Evolutionary conservation across 768 basidiomycete genomes (phyloP), one percentile per base, ranked within the genome.

Genomic region (Pisolithus marmoratus): DNA sequence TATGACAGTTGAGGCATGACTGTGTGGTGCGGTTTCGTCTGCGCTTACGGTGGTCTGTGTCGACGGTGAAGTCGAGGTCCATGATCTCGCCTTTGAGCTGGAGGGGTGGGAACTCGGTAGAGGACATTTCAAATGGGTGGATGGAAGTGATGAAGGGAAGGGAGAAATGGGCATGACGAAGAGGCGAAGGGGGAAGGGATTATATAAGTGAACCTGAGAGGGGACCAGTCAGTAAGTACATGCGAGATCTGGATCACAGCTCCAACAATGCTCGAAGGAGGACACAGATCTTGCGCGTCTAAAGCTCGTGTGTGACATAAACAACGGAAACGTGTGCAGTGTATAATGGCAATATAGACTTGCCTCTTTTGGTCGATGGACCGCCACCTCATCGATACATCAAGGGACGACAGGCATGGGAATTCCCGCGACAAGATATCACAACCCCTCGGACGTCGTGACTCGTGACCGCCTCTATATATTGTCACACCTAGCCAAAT

Each of bases 21-120:
- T 94, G 88, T 2, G 91, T 94, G 44, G 92, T 94, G 63, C 93
- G 78, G 73, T 95, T 95, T 63, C 93, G 80, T 65, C 92, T 84
- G 61, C 91, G 79, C 67, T 87, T 92, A 70, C 88, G 78, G 60
- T 86, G 84, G 73, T 85, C 81, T 20, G 80, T 84, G 69, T 87
- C 85, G 52, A 81, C 70, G 51, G 78, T 78, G 71, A 84, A 85
- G 60, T 89, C 86, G 52, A 87, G 76, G 70, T 88, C 86, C 80
- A 87, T 84, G 57, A 85, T 76, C 67, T 85, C 84, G 65, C 83
- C 82, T 68, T 87, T 87, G 66, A 84, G 78, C 62, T 85, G 85
- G 48, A 82, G 67, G 55, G 70, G 52, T 23, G 78, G 27, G 23
- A 34, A 47, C 74, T 59, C 75, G 77, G 63, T 77, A 79, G 54